Evolutionary conservation across 2,329 filamentous ascomycete genomes (phyloP), one percentile per base, ranked within the genome.

Genomic region (Penicillium sp.): DNA sequence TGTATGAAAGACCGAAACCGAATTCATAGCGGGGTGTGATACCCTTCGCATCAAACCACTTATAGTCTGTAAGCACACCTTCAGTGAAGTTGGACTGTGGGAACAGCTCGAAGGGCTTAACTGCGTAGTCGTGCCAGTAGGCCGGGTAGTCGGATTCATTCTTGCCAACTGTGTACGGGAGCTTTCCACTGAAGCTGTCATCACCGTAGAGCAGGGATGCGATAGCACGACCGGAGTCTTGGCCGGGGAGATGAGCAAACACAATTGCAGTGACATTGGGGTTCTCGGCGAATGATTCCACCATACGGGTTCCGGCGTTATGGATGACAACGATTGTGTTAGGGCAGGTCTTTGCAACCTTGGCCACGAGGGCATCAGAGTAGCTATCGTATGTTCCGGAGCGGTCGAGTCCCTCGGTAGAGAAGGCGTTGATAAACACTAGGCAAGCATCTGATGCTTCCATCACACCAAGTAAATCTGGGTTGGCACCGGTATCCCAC

Each of bases 271-370:
- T 89, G 57, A 92, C 83, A 65, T 89, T 90, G 3, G 84, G 82
- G 65, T 88, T 71, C 42, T 77, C 68, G n/a, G 73, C 69, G 68
- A 76, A 79, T 27, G 89, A 84, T 13, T 87, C 85, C 13, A 96
- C 76, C 1, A 95, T 77, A 3, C 93, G 89, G 1, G 91, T 86
- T 0, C 93, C 93, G 7, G 87, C 84, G 1, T 89, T 90, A 78
- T 97, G 93, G 55, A 97, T 87, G 52, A 96, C 85, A n/a, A 96
- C 90, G 58, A 96, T 89, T 8, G 91, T 96, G 81, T 96, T 96
- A 76, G 87, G 85, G 79, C 88, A 92, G 52, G 84, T 70, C 4
- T 86, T 81, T 1, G 91, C 87, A 13, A 96, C 90, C 44, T 88
- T 91, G 74, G 88, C 82, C 73, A 97, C 58, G 16, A 63, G 53